Base-by-base conservation (phyloP, 2,329 filamentous ascomycete genomes). In the Pleurostoma richardsiae region DNA sequence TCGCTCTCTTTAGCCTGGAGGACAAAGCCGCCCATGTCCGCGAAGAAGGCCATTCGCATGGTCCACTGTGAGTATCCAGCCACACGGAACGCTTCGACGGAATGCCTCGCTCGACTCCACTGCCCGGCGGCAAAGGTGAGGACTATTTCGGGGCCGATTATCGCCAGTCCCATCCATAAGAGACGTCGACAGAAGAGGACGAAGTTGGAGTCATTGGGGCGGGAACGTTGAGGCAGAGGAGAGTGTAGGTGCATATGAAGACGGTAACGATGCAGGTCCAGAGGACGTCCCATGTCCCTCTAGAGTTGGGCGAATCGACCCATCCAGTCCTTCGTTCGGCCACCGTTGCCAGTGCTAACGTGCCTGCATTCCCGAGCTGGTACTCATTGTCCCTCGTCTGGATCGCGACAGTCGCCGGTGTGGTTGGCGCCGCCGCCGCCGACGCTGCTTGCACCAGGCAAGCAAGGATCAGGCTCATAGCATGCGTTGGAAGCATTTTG, bases 181-280 rank as follows among this genome's bases (percentile, higher is more conserved):
- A 36, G 8, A 8, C 33, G 8, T 8, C 45, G 45, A 31, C n/a
- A 29, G 30, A 47, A 26, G 5, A 44, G n/a, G 29, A 10, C 10
- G 29, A 26, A 29, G 11, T 28, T 33, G 5, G n/a, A 29, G n/a
- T 49, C 47, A 11, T 28, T 26, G 8, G 36, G 10, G 33, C 30
- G n/a, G 48, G 48, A 5, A 49, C 6, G 41, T 49, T 49, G 33
- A 40, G 11, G 38, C 47, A 44, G 5, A 49, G 10, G 6, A 47
- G 41, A 4, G 48, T 49, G 40, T 44, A 49, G 11, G 44, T 33
- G 31, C 31, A 30, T 5, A 30, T 44, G 30, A 49, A n/a, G 5
- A 49, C 28, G 31, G 47, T 44, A n/a, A 47, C 30, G n/a, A 49
- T 5, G 11, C 40, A 43, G 41, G 31, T 47, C 40, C 36, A 49